Evolutionary conservation across 352 stramenopile genomes (phyloP).

Genomic region (Globisporangium paroecandrum): DNA sequence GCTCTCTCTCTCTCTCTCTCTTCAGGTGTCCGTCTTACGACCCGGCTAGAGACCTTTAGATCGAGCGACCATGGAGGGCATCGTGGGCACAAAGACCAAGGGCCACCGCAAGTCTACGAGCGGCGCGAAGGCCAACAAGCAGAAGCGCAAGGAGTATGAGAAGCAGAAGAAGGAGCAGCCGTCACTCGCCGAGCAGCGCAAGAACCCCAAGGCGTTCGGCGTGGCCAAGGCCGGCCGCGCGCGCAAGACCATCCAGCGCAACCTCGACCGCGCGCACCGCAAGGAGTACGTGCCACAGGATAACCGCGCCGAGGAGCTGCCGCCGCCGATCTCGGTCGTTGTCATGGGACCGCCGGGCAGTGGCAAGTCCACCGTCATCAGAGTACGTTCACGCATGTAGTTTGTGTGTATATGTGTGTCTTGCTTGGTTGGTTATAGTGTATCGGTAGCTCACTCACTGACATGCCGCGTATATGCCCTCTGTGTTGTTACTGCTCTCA

Average conservation of each 20-base stretch:
- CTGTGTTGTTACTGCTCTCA: neutral
- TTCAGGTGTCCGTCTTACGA: neutral
- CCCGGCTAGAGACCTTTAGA: neutral
- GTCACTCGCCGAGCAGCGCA: conserved; percentile 87
- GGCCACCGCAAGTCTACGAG: conserved; percentile 81
- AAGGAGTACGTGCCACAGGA: conserved; percentile 96
- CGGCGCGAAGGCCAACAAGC: conserved; percentile 93
- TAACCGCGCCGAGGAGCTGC: conserved; percentile 79
- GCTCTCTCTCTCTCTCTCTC: neutral
- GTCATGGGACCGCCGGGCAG: conserved; percentile 97
- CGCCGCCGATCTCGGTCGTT: conserved; percentile 94
- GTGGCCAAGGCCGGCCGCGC: conserved; percentile 95
- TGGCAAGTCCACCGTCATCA: conserved; percentile 98
- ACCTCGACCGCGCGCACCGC: conserved; percentile 95
- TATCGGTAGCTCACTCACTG: neutral
- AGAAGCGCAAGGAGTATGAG: conserved; percentile 91
- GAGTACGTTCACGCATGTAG: conserved; percentile 28
- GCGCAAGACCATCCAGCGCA: conserved; percentile 96
- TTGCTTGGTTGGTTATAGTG: neutral
- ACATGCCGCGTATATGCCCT: neutral
- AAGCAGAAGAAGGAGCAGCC: conserved; percentile 82
- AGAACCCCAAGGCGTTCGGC: conserved; percentile 96
- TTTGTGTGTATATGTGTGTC: conserved; percentile 1
- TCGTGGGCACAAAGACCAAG: conserved; percentile 44
- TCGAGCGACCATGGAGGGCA: conserved; percentile 21